phyloP scores from a whole-genome alignment of 2,329 filamentous ascomycete genomes.

The Ilyonectria sp. region DNA sequence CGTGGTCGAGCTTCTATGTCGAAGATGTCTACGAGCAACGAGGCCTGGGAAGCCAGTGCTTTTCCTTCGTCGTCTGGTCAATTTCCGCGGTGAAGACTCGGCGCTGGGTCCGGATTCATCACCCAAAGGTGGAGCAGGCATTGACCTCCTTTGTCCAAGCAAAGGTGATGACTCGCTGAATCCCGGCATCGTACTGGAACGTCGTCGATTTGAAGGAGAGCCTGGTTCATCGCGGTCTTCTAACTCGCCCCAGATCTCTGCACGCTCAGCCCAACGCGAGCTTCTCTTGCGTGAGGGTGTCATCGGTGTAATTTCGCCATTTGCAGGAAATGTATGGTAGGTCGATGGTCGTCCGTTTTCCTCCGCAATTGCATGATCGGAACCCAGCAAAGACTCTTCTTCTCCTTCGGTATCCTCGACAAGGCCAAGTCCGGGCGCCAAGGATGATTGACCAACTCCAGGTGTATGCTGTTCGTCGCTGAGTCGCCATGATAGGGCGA shows the following conservation, averaged over 20 bases:
- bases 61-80: conserved; percentile 64
- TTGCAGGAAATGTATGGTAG: conserved; percentile 65
- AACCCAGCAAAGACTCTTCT: conserved; percentile 69
- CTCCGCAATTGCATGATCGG: conserved; percentile 60
- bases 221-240: conserved; percentile 76
- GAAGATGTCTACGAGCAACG: conserved; percentile 64
- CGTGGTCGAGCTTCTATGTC: conserved; percentile 57
- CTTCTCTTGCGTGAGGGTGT: conserved; percentile 64
- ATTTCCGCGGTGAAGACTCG: conserved; percentile 50
- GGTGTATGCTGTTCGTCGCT: conserved; percentile 81
- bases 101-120: conserved; percentile 50
- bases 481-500: conserved; percentile 94
- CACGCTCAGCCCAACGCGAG: conserved; percentile 75
- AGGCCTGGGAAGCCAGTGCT: conserved; percentile 76
- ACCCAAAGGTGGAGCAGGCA: conserved; percentile 47
- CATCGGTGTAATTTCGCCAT: conserved; percentile 56
- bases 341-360: conserved; percentile 56
- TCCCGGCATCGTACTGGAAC: conserved; percentile 65
- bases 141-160: conserved; percentile 52
- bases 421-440: conserved; percentile 87
- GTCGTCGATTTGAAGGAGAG: conserved; percentile 57
- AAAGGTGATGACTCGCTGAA: conserved; percentile 59
- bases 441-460: conserved; percentile 74
- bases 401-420: conserved; percentile 78
- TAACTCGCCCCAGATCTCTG: conserved; percentile 90